Evolutionary conservation across 805 yeast species (phyloP), one percentile per base, ranked within the genome.

Genomic region (Suhomyces vadensis): DNA sequence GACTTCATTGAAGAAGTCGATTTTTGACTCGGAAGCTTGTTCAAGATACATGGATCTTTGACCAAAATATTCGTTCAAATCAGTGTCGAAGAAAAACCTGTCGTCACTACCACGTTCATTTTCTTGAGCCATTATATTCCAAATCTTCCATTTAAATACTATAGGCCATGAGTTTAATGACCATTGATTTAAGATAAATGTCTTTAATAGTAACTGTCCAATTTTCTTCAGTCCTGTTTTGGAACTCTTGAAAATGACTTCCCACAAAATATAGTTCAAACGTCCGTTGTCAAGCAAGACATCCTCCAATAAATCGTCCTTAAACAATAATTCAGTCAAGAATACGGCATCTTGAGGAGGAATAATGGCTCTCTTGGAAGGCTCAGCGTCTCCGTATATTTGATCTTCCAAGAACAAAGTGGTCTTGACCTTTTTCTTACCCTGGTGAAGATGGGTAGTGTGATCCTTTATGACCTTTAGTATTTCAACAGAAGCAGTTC

Each of bases 171-270:
- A 45, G 7, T 59, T 40, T 27, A 65, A 52, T 1, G 73, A 60
- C 56, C 87, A 85, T 61, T 89, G 94, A 44, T 84, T 81, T 14
- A 85, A 79, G 55, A 88, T 72, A 51, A 83, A 86, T 0, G 90
- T 77, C 46, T 63, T 63, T 42, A 83, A 61, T 36, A 77, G 71
- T 5, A 84, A 65, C 44, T 78, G 75, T 11, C 83, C 84, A 35
- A 77, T 58, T 47, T 77, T 81, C 57, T 83, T 82, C 20, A 68
- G 70, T 35, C 72, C 68, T 3, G 77, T 55, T 50, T 49, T 64
- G 47, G 43, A 72, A 59, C 47, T 80, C 61, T 54, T 78, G 81
- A 69, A 70, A 4, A 70, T 35, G 9, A 39, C 48, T 10, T 59
- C 55, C 37, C 65, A 65, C 21, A 68, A 43, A 17, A 67, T 44